Conservation (phyloP, 164 flowering plant species). For the Macadamia integrifolia region DNA sequence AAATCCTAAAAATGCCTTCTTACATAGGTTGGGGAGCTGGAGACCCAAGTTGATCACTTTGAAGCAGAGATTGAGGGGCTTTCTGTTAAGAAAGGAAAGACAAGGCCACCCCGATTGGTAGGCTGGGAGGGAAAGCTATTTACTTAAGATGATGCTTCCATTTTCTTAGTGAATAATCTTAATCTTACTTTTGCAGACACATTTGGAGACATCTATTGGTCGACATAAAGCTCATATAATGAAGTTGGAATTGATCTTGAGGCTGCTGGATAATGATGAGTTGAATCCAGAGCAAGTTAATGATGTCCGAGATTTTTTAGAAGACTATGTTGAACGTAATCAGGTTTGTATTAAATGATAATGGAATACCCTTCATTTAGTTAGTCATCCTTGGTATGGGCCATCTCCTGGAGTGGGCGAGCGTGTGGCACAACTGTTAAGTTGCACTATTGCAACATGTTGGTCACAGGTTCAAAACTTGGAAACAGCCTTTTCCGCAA, state of each 20-base stretch:
- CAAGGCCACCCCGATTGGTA: constrained; percentile 98
- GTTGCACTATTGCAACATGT: too few species aligned
- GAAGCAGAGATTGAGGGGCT: constrained; percentile 97
- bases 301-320: constrained; percentile 90
- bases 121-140: constrained; percentile 7
- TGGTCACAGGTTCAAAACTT: too few species aligned
- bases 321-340: constrained; percentile 96
- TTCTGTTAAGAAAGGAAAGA: constrained; percentile 88
- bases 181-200: constrained; percentile 47
- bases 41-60: constrained; percentile 81
- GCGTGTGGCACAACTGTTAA: too few species aligned
- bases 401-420: background rate
- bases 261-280: constrained; percentile 94
- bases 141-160: constrained; percentile 2
- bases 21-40: constrained; percentile 79
- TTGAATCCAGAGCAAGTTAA: constrained; percentile 96
- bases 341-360: constrained; percentile 48
- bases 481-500: too few species aligned
- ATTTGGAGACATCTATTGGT: constrained; percentile 80
- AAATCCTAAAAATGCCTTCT: background rate
- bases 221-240: constrained; percentile 95
- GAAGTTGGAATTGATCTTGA: constrained; percentile 88
- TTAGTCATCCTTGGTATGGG: background rate
- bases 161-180: constrained; percentile 2
- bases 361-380: background rate